These are phyloP conservation scores for Cytospora mali DNA, from an alignment of 2,329 filamentous ascomycete species.

Conservation along the genomic window DNA sequence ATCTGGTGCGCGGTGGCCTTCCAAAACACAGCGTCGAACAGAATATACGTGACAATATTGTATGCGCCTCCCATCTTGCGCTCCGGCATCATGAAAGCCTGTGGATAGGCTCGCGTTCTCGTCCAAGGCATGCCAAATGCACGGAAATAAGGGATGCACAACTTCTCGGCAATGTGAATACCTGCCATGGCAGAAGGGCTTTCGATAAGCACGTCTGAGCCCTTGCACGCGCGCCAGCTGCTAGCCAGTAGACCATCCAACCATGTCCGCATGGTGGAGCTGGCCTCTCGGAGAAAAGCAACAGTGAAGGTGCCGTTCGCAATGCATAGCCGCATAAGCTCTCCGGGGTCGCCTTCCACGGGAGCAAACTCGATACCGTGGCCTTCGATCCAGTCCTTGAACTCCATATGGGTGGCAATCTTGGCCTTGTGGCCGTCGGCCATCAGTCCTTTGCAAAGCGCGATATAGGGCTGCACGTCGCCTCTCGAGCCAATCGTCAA, in stretches of 20 bases:
- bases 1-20: slow-evolving; percentile 87
- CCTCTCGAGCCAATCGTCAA: slow-evolving; percentile 94
- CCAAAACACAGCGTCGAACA: slow-evolving; percentile 98
- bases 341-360: slow-evolving; percentile 87
- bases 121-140: slow-evolving; percentile 99
- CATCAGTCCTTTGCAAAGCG: slow-evolving; percentile 85
- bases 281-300: slow-evolving; percentile 86
- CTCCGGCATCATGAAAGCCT: slow-evolving; percentile 91
- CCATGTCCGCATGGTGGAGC: slow-evolving; percentile 88
- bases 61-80: slow-evolving; percentile 94
- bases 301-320: slow-evolving; percentile 97
- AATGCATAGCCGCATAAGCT: slow-evolving; percentile 94
- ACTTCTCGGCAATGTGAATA: slow-evolving; percentile 93
- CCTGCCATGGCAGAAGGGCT: slow-evolving; percentile 96
- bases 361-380: slow-evolving; percentile 92
- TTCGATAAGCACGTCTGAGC: slow-evolving; percentile 88
- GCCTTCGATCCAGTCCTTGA: slow-evolving; percentile 84
- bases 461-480: slow-evolving; percentile 97
- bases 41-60: slow-evolving; percentile 92
- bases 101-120: slow-evolving; percentile 89
- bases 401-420: slow-evolving; percentile 92
- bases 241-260: slow-evolving; percentile 84
- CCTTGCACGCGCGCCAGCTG: slow-evolving; percentile 82
- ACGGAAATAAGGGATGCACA: slow-evolving; percentile 92
- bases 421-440: slow-evolving; percentile 83